phyloP scores from a whole-genome alignment of 441 rosid species.

The Breynia disticha region DNA sequence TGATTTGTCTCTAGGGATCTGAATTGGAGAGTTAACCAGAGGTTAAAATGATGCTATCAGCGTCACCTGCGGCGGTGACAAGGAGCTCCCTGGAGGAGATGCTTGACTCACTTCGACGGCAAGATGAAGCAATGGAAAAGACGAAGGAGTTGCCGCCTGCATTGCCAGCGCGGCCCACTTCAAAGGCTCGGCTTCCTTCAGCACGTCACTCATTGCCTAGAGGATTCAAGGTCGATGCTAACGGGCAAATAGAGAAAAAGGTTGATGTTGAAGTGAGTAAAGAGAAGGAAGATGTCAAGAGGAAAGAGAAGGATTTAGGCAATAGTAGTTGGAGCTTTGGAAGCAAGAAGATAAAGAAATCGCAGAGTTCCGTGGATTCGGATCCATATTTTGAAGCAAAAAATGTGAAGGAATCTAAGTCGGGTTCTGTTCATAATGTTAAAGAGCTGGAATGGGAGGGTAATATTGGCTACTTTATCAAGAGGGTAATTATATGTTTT shows the following conservation, averaged over 20 bases:
- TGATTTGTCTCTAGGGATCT: slow-evolving; percentile 11
- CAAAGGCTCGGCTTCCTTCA: slow-evolving; percentile 75
- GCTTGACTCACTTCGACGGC: slow-evolving; percentile 69
- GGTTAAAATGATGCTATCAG: slow-evolving; percentile 47
- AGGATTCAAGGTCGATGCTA: slow-evolving; percentile 31
- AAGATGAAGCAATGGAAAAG: slow-evolving; percentile 54
- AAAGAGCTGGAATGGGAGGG: slow-evolving; percentile 56
- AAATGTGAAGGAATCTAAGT: slow-evolving; percentile 6
- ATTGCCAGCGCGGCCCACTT: slow-evolving; percentile 81
- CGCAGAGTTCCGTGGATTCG: slow-evolving; percentile 35
- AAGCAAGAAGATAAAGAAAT: slow-evolving; percentile 67
- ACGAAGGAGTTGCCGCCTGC: slow-evolving; percentile 83
- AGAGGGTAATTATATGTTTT: slow-evolving; percentile 42
- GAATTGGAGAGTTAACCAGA: slow-evolving; percentile 3
- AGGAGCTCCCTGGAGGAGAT: slow-evolving; percentile 95
- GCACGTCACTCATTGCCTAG: slow-evolving; percentile 65
- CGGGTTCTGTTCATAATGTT: slow-evolving; percentile 4
- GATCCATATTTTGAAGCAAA: slow-evolving; percentile 43
- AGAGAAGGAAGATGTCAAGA: slow-evolving; percentile 51
- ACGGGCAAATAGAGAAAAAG: slow-evolving; percentile 19
- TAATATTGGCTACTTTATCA: slow-evolving; percentile 65
- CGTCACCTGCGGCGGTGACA: slow-evolving; percentile 36
- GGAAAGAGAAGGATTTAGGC: slow-evolving; percentile 57
- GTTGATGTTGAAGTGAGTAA: slow-evolving; percentile 23
- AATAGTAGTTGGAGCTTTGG: slow-evolving; percentile 56